Evolutionary conservation across 73 alveolate species (phyloP).

Genomic region (Breviolum minutum): DNA sequence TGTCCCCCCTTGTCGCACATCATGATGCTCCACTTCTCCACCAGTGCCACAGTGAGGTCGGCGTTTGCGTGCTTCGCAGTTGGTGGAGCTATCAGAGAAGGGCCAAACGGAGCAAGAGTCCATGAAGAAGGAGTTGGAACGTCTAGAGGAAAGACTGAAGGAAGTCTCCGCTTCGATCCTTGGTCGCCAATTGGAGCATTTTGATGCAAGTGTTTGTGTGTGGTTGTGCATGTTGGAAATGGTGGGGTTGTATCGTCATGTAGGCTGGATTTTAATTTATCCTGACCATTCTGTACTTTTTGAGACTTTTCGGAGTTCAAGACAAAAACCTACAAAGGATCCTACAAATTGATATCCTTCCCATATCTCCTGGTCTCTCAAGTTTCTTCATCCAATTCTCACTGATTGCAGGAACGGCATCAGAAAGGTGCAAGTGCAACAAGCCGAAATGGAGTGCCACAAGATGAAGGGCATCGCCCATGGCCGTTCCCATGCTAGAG

Average conservation of each 20-base stretch:
- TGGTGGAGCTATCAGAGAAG: not conserved
- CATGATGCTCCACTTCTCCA: not conserved
- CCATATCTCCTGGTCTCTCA: not conserved
- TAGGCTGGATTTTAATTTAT: too few relatives aligned
- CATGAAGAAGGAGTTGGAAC: slow-evolving; percentile 24
- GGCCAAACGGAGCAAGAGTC: slow-evolving; percentile 24
- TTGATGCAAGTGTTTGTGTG: too few relatives aligned
- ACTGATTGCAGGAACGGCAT: not conserved
- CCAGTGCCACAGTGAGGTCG: not conserved
- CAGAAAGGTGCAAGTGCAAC: slow-evolving; percentile 10
- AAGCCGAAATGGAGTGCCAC: slow-evolving; percentile 20
- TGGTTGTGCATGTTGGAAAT: too few relatives aligned
- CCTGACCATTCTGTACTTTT: too few relatives aligned
- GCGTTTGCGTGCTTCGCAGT: slow-evolving; percentile 6
- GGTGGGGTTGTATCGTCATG: too few relatives aligned
- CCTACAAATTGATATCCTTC: not conserved
- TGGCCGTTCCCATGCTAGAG: not conserved
- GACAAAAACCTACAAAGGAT: not conserved
- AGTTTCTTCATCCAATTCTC: not conserved
- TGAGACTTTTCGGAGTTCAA: too few relatives aligned
- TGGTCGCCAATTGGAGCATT: not conserved
- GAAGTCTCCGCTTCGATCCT: slow-evolving; percentile 19
- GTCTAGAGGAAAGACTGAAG: slow-evolving; percentile 10
- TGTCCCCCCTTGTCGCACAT: too few relatives aligned
- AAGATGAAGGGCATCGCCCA: not conserved